Evolutionary conservation across 768 basidiomycete species (phyloP), one percentile per base, ranked within the genome.

Genomic region (Trametes coccinea): DNA sequence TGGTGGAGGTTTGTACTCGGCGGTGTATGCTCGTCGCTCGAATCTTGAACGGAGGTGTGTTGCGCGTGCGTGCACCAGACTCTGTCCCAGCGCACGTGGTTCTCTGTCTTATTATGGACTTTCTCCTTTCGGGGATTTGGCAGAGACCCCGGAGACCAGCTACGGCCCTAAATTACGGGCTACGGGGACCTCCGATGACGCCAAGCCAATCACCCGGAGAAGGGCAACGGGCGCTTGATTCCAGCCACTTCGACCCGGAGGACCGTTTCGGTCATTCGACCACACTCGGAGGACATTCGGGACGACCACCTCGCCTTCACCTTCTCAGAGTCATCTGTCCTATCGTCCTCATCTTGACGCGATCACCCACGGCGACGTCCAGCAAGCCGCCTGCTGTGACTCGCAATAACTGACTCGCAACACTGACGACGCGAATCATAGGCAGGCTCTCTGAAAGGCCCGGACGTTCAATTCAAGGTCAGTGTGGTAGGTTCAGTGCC

Each of bases 31-130:
- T 61, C 10, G 54, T 22, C 31, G 41, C 16, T 29, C 41, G 60
- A 50, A 40, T 39, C 44, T 56, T 56, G 54, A 56, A 62, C 50
- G 60, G 43, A 56, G 30, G 60, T 30, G 41, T n/a, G 47, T 37
- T 37, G 41, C 53, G 47, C 29, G 27, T 22, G 47, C 30, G 37
- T 44, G 47, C 46, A 61, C 60, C 60, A 61, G 60, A 11, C 60
- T 61, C 60, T 33, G 31, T 4, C 47, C 47, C 40, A 55, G 60
- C 17, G 47, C 47, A 49, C 39, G 39, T 58, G 56, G 9, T 8
- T 16, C 9, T 37, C 13, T 30, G 4, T 3, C 49, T 5, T 11
- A 37, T 37, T 11, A 6, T 5, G 34, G 34, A 37, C 5, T 37
- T 6, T 2, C 6, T 37, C 34, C 34, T 6, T 2, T 11, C 34